Evolutionary conservation across 2,329 filamentous ascomycete genomes (phyloP).

Genomic region (Fusarium tupiense): DNA sequence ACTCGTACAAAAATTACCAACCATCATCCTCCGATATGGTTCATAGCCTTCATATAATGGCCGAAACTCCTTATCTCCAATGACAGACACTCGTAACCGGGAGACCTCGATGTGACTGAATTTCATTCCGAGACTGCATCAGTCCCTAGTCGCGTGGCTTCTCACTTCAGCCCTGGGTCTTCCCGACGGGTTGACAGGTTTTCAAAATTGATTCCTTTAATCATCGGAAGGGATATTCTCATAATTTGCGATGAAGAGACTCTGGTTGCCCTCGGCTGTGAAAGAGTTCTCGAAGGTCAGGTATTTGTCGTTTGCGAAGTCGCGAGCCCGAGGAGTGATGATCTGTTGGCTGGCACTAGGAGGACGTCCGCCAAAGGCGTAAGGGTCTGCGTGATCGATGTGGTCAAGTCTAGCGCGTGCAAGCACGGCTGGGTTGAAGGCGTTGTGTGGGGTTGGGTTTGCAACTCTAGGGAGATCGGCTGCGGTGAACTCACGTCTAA

Average conservation of each 20-base stretch:
- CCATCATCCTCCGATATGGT: not conserved
- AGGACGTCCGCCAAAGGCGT: not conserved
- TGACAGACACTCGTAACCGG: not conserved
- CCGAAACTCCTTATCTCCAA: not conserved
- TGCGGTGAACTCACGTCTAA: not conserved
- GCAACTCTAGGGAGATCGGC: not conserved
- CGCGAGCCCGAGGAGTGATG: not conserved
- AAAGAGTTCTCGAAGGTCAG: not conserved
- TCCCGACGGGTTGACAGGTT: not conserved
- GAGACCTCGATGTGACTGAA: not conserved
- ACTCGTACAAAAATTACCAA: not conserved
- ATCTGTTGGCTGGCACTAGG: not conserved
- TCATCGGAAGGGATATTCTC: not conserved
- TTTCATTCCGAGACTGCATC: not conserved
- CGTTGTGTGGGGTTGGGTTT: not conserved
- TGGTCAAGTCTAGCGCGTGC: not conserved
- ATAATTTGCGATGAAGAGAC: not conserved
- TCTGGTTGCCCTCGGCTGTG: not conserved
- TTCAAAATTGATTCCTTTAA: not conserved
- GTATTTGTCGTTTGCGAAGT: not conserved
- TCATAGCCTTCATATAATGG: not conserved
- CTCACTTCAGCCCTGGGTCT: slow-evolving; percentile 26
- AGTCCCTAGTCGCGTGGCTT: not conserved
- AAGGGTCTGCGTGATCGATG: not conserved
- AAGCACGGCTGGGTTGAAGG: not conserved